A percentile compares a stretch with the other conserved stretches of the same genome.
These are phyloP conservation scores for Metarhizium humberi DNA, from an alignment of 2,329 filamentous ascomycete genomes.

Conservation along the genomic window DNA sequence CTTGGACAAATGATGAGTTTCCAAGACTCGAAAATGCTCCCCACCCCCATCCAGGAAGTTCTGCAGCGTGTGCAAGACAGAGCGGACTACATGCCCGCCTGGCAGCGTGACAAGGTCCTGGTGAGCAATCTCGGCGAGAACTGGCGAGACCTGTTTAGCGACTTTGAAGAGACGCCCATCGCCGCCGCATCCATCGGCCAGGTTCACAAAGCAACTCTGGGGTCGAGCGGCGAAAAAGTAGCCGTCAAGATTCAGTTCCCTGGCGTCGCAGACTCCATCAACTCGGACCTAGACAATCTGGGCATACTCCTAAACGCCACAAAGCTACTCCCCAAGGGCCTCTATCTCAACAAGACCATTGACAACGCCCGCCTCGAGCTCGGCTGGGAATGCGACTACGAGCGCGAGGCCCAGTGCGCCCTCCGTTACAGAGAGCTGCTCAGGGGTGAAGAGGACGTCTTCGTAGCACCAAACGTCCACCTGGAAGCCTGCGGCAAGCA, in stretches of 20 bases:
- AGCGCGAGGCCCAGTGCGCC: constrained; percentile 76
- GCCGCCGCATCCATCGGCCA: constrained; percentile 96
- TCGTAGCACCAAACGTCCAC: constrained; percentile 71
- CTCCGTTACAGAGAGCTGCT: constrained; percentile 69
- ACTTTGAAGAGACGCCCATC: constrained; percentile 85
- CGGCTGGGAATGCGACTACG: constrained; percentile 95
- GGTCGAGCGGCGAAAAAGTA: constrained; percentile 63
- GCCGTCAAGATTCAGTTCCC: constrained; percentile 98
- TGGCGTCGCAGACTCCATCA: constrained; percentile 89
- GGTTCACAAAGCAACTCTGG: constrained; percentile 77
- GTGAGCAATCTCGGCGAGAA: constrained; percentile 66
- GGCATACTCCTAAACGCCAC: constrained; percentile 85
- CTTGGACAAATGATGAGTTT: constrained; percentile 97
- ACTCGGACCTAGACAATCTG: constrained; percentile 91
- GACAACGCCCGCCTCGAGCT: constrained; percentile 88
- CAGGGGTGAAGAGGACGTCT: constrained; percentile 54
- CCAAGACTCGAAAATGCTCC: constrained; percentile 93
- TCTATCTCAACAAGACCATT: constrained; percentile 96
- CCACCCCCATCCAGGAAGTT: constrained; percentile 76
- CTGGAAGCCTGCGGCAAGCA: constrained; percentile 72
- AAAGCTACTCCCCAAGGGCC: constrained; percentile 76
- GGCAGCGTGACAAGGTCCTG: constrained; percentile 81
- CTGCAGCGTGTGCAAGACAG: constrained; percentile 91
- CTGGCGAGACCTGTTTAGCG: constrained; percentile 75
- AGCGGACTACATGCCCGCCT: constrained; percentile 96